These are phyloP conservation scores for Pulveroboletus sp. DNA, from an alignment of 768 basidiomycete genomes.

Conservation along the genomic window DNA sequence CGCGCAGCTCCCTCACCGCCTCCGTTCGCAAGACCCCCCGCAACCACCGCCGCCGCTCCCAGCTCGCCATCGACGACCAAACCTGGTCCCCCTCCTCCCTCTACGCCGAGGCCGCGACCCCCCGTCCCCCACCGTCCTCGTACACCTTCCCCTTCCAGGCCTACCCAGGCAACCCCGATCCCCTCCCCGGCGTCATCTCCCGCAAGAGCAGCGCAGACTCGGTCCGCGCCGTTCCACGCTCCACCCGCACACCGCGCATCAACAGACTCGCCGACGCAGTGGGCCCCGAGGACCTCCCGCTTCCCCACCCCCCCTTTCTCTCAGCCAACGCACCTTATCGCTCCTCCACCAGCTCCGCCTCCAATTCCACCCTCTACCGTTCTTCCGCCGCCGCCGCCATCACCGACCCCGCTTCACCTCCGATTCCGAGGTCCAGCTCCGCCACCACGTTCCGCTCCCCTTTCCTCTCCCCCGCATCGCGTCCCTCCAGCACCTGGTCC, in stretches of 20 bases:
- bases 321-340: conserved; percentile 40
- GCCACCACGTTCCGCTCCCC: conserved; percentile 57
- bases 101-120: conserved; percentile 5
- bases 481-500: conserved; percentile 60
- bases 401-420: conserved; percentile 5
- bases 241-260: conserved; percentile 22
- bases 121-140: conserved; percentile 38
- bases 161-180: conserved; percentile 65
- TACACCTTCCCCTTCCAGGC: conserved; percentile 54
- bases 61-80: conserved; percentile 23
- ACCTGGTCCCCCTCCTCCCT: conserved; percentile 13
- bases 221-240: conserved; percentile 26
- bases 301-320: conserved; percentile 48
- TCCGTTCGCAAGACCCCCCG: conserved; percentile 17
- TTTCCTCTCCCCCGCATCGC: conserved; percentile 66
- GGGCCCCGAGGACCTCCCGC: conserved; percentile 26
- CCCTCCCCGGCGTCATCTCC: conserved; percentile 43
- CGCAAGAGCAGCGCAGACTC: conserved; percentile 43
- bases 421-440: conserved; percentile 40
- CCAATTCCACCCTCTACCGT: conserved; percentile 30
- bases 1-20: conserved; percentile 11
- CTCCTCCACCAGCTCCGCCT: conserved; percentile 22
- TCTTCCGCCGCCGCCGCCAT: conserved; percentile 22
- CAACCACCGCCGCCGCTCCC: conserved; percentile 24
- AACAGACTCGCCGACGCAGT: conserved; percentile 14